These are phyloP conservation scores for Salvia hispanica DNA, from an alignment of 257 asterid species.

Conservation along the genomic window DNA sequence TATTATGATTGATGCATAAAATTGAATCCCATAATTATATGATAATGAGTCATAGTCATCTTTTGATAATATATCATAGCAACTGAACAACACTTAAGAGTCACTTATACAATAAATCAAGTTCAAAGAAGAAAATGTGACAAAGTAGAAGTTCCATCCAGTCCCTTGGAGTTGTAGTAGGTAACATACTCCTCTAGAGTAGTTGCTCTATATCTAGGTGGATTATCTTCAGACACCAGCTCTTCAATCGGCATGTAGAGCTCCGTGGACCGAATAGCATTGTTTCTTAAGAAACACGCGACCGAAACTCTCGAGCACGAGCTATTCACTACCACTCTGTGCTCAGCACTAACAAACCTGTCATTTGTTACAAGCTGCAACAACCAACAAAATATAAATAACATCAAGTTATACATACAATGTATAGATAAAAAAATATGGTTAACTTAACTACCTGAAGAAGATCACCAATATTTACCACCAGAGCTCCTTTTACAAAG, in stretches of 20 bases:
- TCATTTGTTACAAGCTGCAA: constrained; percentile 59
- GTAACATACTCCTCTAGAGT: constrained; percentile 42
- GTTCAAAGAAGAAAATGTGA: constrained; percentile 39
- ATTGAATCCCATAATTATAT: too few relatives aligned
- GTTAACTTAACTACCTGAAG: constrained; percentile 41
- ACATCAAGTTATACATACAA: too few relatives aligned
- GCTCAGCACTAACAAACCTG: constrained; percentile 54
- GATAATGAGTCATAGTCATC: too few relatives aligned
- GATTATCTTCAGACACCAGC: constrained; percentile 51
- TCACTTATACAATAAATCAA: background rate
- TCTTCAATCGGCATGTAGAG: constrained; percentile 54
- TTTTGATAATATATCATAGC: too few relatives aligned
- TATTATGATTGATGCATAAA: too few relatives aligned
- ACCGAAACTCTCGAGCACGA: constrained; percentile 53
- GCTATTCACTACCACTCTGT: constrained; percentile 51
- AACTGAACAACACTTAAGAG: too few relatives aligned
- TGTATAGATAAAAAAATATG: background rate
- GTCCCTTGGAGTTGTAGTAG: constrained; percentile 45
- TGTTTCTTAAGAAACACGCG: constrained; percentile 53
- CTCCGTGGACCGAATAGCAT: constrained; percentile 10
- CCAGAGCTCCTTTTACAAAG: constrained; percentile 46
- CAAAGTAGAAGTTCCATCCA: constrained; percentile 55
- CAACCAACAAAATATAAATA: background rate
- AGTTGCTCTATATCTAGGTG: constrained; percentile 45
- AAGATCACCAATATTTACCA: constrained; percentile 53